Evolutionary conservation across 208 protist species (phyloP), one percentile per base, ranked within the genome.

Genomic region (Entamoeba invadens): DNA sequence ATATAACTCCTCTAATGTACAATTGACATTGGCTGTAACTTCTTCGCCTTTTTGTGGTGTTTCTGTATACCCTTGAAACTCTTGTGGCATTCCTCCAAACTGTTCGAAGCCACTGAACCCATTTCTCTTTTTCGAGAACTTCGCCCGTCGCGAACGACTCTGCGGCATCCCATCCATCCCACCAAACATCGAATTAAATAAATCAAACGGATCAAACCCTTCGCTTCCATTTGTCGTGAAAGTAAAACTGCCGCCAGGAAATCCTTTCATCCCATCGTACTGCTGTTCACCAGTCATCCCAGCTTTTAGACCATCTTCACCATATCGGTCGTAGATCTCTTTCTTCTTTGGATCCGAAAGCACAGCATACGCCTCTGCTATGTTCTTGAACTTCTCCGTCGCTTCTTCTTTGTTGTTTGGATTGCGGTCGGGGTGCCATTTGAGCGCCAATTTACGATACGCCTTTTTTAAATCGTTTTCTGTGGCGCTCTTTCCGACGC

Each of bases 291-390:
- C 4, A n/a, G n/a, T n/a, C 25, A 68, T 38, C 21, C 46, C 45
- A 91, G 97, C 97, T 93, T 98, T 97, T 12, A 98, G 96, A 77
- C 97, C 98, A 92, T 99, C 96, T 96, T 99, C 97, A 92, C 98
- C 99, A 95, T 98, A 99, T 94, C 98, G 95, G 95, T 99, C 99
- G 95, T 99, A 99, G 51, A 97, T 95, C 46, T 96, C 94, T 94
- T 98, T 97, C 96, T 99, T 99, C 94, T 99, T 96, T 31, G 96
- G 57, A 94, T 99, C 98, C 46, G 96, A 97, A 31, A 99, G 97
- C 35, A 98, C 97, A 92, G 99, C 98, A 95, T 99, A 99, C 21
- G 98, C 98, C 45, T 98, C 96, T 46, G 97, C 98, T 93, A 99
- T 98, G 46, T 91, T 12, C 46, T 87, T 46, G n/a, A 93, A 93